Evolutionary conservation across 768 basidiomycete species (phyloP).

Genomic region (Panaeolus cyanescens): DNA sequence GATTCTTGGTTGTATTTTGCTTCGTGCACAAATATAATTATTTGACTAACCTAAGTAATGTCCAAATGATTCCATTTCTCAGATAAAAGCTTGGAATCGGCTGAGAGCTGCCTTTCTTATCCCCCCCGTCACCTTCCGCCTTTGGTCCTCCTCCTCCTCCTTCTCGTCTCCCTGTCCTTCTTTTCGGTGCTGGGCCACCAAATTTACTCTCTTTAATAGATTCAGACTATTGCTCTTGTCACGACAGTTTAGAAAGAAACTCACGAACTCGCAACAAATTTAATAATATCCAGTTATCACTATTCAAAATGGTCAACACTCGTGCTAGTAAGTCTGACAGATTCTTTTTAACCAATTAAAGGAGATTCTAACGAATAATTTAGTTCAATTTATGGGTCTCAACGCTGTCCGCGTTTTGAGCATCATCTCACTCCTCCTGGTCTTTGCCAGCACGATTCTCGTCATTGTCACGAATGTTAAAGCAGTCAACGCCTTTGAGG

Average conservation of each 20-base stretch:
- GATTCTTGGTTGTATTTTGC: not conserved
- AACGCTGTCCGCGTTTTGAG: constrained; percentile 79
- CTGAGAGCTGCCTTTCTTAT: constrained; percentile 7
- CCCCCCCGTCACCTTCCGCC: constrained; percentile 8
- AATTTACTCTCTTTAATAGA: constrained; percentile 3
- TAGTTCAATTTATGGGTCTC: constrained; percentile 73
- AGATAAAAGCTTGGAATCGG: not conserved
- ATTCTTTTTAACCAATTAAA: not conserved
- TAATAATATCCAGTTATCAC: not conserved
- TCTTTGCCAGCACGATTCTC: constrained; percentile 79
- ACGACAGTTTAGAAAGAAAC: not conserved
- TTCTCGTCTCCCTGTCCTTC: not conserved
- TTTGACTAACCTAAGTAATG: constrained; percentile 8
- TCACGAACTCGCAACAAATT: not conserved
- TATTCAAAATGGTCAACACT: constrained; percentile 33
- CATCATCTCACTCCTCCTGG: constrained; percentile 76
- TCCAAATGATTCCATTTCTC: constrained; percentile 6
- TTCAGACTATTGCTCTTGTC: not conserved
- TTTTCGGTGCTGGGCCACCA: constrained; percentile 1
- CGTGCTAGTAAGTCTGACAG: constrained; percentile 33
- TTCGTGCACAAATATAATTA: constrained; percentile 6
- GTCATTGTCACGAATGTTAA: constrained; percentile 72
- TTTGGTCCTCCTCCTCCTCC: not conserved
- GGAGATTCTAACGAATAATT: not conserved
- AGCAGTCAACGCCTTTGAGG: constrained; percentile 69